Conservation (phyloP, 2,329 filamentous ascomycete genomes). For the Pseudogymnoascus sp. region DNA sequence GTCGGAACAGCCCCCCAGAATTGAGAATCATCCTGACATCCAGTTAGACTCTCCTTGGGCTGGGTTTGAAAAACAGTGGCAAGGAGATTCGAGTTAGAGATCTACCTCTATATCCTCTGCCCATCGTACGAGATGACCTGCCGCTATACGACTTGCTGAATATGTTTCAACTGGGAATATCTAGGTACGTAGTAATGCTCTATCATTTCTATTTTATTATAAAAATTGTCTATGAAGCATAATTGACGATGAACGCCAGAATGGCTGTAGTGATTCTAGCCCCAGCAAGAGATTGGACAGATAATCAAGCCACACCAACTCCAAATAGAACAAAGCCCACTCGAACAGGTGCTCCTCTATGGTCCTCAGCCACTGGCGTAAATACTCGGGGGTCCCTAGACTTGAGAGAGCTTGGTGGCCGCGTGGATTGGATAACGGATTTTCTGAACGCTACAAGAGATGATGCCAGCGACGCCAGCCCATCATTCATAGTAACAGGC, state of each 20-base stretch:
- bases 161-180: slow-evolving; percentile 24
- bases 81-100: slow-evolving; percentile 20
- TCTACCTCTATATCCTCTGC: slow-evolving; percentile 23
- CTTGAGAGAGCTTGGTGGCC: neutral
- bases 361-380: neutral
- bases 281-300: slow-evolving; percentile 5
- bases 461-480: neutral
- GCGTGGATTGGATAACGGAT: slow-evolving; percentile 16
- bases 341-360: neutral
- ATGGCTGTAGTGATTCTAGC: slow-evolving; percentile 23
- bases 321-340: neutral
- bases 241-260: slow-evolving; percentile 11
- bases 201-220: neutral
- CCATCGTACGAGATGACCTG: slow-evolving; percentile 23
- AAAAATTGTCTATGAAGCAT: neutral
- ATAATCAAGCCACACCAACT: slow-evolving; percentile 10
- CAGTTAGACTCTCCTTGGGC: slow-evolving; percentile 20
- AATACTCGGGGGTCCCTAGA: neutral
- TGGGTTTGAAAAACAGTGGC: slow-evolving; percentile 13
- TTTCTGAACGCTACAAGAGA: slow-evolving; percentile 15
- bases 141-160: slow-evolving; percentile 23
- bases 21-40: neutral
- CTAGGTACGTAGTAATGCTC: slow-evolving; percentile 16
- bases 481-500: slow-evolving; percentile 9
- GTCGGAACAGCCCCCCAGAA: slow-evolving; percentile 12